Base-by-base conservation (phyloP, 176 grass and related monocot genomes). In the Oryza nivara region DNA sequence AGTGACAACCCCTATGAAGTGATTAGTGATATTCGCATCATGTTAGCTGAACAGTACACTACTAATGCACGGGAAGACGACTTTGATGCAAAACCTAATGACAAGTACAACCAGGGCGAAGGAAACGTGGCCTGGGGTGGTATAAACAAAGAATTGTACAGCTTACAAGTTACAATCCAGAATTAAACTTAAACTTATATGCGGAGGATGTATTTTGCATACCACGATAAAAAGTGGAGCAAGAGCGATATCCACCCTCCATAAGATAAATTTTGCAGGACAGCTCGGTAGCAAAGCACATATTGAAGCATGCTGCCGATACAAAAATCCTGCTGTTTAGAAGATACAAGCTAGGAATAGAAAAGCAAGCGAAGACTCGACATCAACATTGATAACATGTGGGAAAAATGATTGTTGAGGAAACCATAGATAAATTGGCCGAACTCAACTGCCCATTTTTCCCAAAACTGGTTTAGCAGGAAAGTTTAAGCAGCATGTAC, bases 361-460 rank as follows among this genome's bases (percentile, higher is more conserved):
- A 52, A 11, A 51, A 19, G 2, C 7, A 75, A 72, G 5, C 11
- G 63, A 34, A 13, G 68, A 12, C 17, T 38, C 35, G 2, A 1
- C 64, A 1, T 20, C 14, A 54, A 56, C 3, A 4, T 0, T 16
- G 17, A 7, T 4, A 30, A 16, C 68, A 85, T 82, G 68, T 83
- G 16, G 36, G 83, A 84, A 83, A 86, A 91, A 88, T 89, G 88
- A 91, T 91, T 86, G 79, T 91, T 77, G 70, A 79, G 44, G 48
- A 84, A 81, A 78, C 67, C 76, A 86, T 12, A 12, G 3, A 9
- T 36, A 8, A 79, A 25, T 30, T 14, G 45, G 68, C 13, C 16
- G 0, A 65, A 88, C 79, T 81, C 64, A 89, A 80, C 83, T 92
- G 86, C 75, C 87, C 90, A 87, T 35, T 84, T 81, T 73, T 66